A percentile compares a stretch with the other conserved stretches of the same genome.
Evolutionary conservation across 2,329 filamentous ascomycete genomes (phyloP).

Genomic region (Pleurostoma richardsiae): DNA sequence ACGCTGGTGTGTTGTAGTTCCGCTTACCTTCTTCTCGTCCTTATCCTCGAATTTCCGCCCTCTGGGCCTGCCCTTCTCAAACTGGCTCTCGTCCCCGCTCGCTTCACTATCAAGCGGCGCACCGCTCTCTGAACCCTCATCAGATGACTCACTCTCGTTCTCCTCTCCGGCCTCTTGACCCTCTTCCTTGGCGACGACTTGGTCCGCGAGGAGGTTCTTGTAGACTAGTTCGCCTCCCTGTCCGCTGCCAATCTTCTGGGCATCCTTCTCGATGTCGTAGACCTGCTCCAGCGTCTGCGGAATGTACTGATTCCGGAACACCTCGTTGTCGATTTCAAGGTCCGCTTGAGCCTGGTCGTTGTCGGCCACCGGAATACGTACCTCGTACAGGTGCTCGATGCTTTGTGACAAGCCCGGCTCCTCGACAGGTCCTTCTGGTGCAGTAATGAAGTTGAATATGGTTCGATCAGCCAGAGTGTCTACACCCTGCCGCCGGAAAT

Average conservation of each 20-base stretch:
- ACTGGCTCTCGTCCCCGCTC: slow-evolving; percentile 44
- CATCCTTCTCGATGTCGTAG: slow-evolving; percentile 91
- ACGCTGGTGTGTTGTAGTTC: not conserved
- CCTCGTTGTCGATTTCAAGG: slow-evolving; percentile 77
- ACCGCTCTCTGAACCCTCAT: slow-evolving; percentile 42
- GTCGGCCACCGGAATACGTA: slow-evolving; percentile 36
- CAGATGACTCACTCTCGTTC: slow-evolving; percentile 29
- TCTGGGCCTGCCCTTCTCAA: slow-evolving; percentile 64
- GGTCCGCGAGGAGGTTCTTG: slow-evolving; percentile 73
- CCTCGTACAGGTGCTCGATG: slow-evolving; percentile 63
- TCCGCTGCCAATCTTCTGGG: slow-evolving; percentile 68
- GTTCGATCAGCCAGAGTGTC: slow-evolving; percentile 72
- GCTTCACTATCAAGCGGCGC: slow-evolving; percentile 38
- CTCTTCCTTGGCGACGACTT: slow-evolving; percentile 40
- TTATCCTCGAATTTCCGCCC: slow-evolving; percentile 89
- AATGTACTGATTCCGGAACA: slow-evolving; percentile 95
- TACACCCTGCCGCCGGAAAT: slow-evolving; percentile 83
- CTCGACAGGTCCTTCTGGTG: slow-evolving; percentile 52
- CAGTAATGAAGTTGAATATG: slow-evolving; percentile 81
- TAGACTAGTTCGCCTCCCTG: slow-evolving; percentile 78
- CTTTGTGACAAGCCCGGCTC: slow-evolving; percentile 54
- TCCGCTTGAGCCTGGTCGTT: slow-evolving; percentile 37
- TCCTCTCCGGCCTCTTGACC: slow-evolving; percentile 28
- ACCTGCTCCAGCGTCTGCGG: slow-evolving; percentile 94
- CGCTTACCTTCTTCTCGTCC: slow-evolving; percentile 69